Conservation (phyloP, 306 rosid species). For the Mucuna pruriens region DNA sequence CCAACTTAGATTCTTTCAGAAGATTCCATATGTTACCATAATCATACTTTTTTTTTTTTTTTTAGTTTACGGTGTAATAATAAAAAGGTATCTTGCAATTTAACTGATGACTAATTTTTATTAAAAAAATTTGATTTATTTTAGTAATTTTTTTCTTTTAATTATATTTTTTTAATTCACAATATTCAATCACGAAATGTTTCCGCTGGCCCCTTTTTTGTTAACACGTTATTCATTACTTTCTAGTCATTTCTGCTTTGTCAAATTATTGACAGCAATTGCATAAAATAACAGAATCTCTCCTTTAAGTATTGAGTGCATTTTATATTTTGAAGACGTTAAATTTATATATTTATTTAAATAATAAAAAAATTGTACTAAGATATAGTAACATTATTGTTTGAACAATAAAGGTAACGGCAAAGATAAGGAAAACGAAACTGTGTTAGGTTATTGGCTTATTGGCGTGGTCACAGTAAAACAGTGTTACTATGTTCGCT, state of each 20-base stretch:
- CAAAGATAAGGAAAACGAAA: background rate
- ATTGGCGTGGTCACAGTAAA: background rate
- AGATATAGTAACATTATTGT: no score
- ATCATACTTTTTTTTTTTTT: constrained; percentile 21
- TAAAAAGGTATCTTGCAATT: no score
- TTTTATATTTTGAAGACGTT: no score
- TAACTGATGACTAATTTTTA: no score
- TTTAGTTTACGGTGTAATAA: no score
- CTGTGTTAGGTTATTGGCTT: background rate
- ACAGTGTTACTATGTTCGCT: background rate
- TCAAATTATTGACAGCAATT: constrained; percentile 12
- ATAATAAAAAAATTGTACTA: no score
- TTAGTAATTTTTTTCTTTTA: no score
- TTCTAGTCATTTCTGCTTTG: constrained; percentile 35
- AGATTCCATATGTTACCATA: constrained; percentile 39
- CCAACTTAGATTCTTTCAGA: constrained; percentile 39
- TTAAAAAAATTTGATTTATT: no score
- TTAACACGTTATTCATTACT: background rate
- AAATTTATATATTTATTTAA: no score
- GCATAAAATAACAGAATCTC: background rate
- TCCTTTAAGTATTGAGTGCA: background rate
- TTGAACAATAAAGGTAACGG: background rate
- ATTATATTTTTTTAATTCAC: no score
- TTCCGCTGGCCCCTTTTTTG: no score
- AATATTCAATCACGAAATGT: no score